phyloP scores from a whole-genome alignment of 2,329 filamentous ascomycete genomes.

The Xylaria sp. region DNA sequence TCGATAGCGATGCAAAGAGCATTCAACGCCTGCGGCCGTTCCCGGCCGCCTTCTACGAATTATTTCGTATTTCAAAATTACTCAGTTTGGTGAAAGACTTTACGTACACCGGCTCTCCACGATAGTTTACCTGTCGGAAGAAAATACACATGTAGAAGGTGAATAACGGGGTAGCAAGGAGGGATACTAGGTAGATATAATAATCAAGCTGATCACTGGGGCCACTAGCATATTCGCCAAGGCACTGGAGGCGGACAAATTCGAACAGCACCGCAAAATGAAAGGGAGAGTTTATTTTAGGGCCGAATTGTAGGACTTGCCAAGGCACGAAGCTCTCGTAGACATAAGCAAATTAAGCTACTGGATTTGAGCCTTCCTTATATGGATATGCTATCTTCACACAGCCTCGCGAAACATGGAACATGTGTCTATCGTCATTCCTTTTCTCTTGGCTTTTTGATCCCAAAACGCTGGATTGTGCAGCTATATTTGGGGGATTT shows the following conservation, averaged over 20 bases:
- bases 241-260: slow-evolving; percentile 1
- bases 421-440: slow-evolving; percentile 28
- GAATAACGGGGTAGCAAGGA: not conserved
- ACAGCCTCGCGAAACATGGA: slow-evolving; percentile 16
- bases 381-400: slow-evolving; percentile 25
- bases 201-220: slow-evolving; percentile 9
- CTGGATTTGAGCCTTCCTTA: slow-evolving; percentile 18
- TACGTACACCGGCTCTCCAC: not conserved
- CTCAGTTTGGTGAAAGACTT: not conserved
- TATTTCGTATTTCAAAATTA: not conserved
- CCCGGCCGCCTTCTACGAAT: not conserved
- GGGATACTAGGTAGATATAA: not conserved
- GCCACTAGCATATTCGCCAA: slow-evolving; percentile 14
- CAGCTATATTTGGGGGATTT: slow-evolving; percentile 29
- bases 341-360: slow-evolving; percentile 1
- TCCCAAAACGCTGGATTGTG: slow-evolving; percentile 9
- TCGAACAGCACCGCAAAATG: not conserved
- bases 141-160: not conserved
- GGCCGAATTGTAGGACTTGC: slow-evolving; percentile 22
- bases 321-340: slow-evolving; percentile 21
- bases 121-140: not conserved
- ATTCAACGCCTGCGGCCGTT: not conserved
- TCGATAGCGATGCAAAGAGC: not conserved
- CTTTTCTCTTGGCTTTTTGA: slow-evolving; percentile 28
- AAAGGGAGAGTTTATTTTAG: slow-evolving; percentile 13